Percentiles rank a stretch among this genome's conserved stretches.
Conservation (phyloP, 352 stramenopile species). For the Phytophthora sp. region DNA sequence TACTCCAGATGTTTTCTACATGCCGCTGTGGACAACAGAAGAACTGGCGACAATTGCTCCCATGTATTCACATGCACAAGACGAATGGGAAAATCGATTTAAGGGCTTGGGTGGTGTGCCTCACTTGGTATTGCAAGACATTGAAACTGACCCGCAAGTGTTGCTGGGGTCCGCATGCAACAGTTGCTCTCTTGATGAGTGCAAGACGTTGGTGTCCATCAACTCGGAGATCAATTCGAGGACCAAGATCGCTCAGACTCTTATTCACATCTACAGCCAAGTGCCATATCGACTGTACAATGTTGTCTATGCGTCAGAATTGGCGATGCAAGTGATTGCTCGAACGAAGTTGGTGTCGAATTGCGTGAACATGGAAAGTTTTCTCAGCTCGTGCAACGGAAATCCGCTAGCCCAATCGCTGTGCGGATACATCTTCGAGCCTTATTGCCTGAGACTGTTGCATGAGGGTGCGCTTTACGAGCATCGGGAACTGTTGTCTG, state of each 20-base stretch:
- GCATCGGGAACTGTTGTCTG: slow-evolving; percentile 28
- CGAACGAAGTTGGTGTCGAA: no score
- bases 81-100: neutral
- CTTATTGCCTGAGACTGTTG: slow-evolving; percentile 40
- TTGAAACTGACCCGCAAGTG: slow-evolving; percentile 1
- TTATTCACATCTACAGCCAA: neutral
- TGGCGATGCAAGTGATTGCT: no score
- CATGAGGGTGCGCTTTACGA: slow-evolving; percentile 30
- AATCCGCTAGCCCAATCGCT: slow-evolving; percentile 35
- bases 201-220: slow-evolving; percentile 1
- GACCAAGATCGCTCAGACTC: slow-evolving; percentile 4
- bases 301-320: no score
- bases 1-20: slow-evolving; percentile 5
- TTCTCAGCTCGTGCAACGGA: no score
- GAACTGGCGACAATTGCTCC: neutral
- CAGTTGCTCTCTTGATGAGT: neutral
- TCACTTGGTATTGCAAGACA: slow-evolving; percentile 8
- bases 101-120: neutral
- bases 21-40: neutral
- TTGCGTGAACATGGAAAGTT: no score
- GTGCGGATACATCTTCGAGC: slow-evolving; percentile 46
- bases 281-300: no score
- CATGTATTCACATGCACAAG: neutral
- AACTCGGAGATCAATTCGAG: slow-evolving; percentile 1
- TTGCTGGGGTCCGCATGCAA: neutral